Evolutionary conservation across 495 filamentous ascomycete species (phyloP).

Genomic region (Xylaria flabelliformis): DNA sequence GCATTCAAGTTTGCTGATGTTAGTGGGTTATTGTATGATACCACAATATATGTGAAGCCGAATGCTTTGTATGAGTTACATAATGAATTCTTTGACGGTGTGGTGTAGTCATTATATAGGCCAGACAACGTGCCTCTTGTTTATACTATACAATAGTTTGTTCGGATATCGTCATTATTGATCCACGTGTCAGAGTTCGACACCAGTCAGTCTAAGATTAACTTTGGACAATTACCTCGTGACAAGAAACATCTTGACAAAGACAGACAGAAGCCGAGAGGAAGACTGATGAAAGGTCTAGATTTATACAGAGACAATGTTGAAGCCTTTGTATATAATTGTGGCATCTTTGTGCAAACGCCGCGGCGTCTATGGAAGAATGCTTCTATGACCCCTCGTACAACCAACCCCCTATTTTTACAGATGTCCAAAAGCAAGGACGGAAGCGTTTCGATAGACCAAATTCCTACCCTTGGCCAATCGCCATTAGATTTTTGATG

Average conservation of each 20-base stretch:
- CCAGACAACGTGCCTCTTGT: neutral
- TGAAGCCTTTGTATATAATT: neutral
- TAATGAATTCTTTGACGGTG: neutral
- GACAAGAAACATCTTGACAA: neutral
- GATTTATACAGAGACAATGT: neutral
- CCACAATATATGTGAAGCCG: neutral
- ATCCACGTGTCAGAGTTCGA: neutral
- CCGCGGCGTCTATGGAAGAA: neutral
- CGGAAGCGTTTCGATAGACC: neutral
- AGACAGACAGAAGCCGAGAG: neutral
- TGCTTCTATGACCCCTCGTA: neutral
- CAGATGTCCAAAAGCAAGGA: slow-evolving; percentile 20
- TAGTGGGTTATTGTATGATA: neutral
- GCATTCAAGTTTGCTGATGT: neutral
- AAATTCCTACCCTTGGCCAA: neutral
- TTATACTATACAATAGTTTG: neutral
- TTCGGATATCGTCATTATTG: neutral
- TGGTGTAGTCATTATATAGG: neutral
- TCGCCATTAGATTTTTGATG: neutral
- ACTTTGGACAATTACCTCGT: neutral
- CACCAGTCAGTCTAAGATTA: neutral
- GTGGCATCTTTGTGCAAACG: slow-evolving; percentile 1
- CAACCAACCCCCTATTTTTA: neutral
- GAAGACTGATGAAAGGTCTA: neutral
- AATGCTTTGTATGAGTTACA: neutral